Conservation (phyloP, 768 basidiomycete genomes). For the Boletus rubescentipes region DNA sequence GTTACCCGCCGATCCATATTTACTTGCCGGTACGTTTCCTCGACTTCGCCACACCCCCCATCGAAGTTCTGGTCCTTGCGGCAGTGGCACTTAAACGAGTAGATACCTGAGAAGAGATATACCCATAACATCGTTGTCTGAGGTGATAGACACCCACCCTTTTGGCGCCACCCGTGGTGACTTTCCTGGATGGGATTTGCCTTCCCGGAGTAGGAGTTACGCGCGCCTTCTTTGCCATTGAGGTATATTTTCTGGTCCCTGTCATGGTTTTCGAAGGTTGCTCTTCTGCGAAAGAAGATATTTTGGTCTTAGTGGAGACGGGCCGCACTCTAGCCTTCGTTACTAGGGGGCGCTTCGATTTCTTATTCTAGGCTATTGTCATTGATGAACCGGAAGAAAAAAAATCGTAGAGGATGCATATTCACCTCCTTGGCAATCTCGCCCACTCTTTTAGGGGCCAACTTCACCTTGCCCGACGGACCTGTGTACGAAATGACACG, state of each 20-base stretch:
- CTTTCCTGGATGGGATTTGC: constrained; percentile 6
- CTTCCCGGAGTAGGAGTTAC: constrained; percentile 6
- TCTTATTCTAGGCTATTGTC: constrained; percentile 15
- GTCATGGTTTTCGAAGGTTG: not conserved
- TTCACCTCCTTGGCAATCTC: constrained; percentile 19
- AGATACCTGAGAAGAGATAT: not conserved
- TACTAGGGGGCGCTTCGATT: constrained; percentile 1
- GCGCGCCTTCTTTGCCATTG: constrained; percentile 26
- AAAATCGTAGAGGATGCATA: not conserved
- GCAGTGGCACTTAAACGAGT: not conserved
- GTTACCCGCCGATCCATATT: not conserved
- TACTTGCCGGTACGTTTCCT: not conserved
- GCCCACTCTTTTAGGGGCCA: constrained; percentile 15
- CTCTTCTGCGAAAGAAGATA: not conserved
- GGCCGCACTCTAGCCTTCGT: not conserved
- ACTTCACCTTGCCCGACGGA: constrained; percentile 28
- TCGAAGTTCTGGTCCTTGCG: not conserved
- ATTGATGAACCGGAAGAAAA: not conserved
- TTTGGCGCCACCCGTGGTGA: not conserved
- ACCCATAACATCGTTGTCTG: not conserved
- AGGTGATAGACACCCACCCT: constrained; percentile 6
- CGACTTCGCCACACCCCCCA: not conserved
- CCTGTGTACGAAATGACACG: constrained; percentile 9
- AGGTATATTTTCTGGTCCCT: constrained; percentile 22
- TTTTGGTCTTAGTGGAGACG: not conserved